Evolutionary conservation across 1,284 basidiomycete species (phyloP).

Genomic region (Paramarasmius palmivorus): DNA sequence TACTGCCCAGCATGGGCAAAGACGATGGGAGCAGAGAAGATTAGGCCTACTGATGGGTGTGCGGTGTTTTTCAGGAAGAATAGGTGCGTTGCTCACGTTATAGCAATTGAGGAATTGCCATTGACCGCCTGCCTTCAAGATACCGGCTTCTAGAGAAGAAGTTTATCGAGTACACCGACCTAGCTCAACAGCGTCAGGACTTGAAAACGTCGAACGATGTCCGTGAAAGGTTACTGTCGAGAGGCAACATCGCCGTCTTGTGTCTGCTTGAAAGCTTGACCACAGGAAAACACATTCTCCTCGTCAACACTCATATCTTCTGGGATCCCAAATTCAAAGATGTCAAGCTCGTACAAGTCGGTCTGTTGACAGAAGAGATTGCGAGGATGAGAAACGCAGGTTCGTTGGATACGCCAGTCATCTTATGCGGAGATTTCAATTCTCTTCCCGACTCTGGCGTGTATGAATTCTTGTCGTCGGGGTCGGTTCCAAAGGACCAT

Average conservation of each 20-base stretch:
- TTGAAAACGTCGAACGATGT: neutral
- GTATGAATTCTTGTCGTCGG: neutral
- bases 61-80: neutral
- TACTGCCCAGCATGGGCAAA: conserved; percentile 5
- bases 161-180: neutral
- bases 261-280: neutral
- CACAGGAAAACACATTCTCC: neutral
- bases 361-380: neutral
- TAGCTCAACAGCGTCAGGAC: neutral
- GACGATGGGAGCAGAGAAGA: neutral
- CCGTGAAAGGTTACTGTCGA: neutral
- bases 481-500: neutral
- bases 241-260: neutral
- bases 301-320: neutral
- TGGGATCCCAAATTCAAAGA: conserved; percentile 2
- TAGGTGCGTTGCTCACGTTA: neutral
- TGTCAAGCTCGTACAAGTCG: conserved; percentile 1
- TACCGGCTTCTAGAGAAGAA: neutral
- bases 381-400: neutral
- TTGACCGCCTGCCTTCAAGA: neutral
- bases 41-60: neutral
- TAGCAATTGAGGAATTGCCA: too few relatives aligned
- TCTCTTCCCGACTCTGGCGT: neutral
- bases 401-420: neutral
- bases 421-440: conserved; percentile 5